phyloP scores from a whole-genome alignment of 1,284 basidiomycete genomes.

The Tremellales sp. region DNA sequence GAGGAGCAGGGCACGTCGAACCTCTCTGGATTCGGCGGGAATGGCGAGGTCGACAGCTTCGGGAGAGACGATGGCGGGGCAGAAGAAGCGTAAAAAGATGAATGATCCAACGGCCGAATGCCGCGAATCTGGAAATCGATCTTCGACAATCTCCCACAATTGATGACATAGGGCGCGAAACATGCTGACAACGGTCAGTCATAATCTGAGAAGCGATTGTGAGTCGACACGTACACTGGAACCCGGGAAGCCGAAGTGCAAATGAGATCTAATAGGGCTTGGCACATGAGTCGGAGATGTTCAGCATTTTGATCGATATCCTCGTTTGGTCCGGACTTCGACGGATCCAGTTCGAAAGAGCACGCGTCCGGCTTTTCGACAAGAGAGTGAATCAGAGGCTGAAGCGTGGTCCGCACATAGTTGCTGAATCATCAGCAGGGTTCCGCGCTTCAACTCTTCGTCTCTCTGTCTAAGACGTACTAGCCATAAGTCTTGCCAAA shows the following conservation, averaged over 20 bases:
- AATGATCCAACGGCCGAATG: constrained; percentile 85
- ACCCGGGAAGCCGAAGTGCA: constrained; percentile 65
- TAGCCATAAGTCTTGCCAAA: constrained; percentile 85
- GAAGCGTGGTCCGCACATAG: constrained; percentile 72
- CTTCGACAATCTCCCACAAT: constrained; percentile 73
- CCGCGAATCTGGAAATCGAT: constrained; percentile 75
- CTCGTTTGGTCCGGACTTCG: constrained; percentile 57
- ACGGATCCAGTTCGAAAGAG: constrained; percentile 74
- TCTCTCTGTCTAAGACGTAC: constrained; percentile 14
- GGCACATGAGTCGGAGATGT: constrained; percentile 68
- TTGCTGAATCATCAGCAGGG: constrained; percentile 45
- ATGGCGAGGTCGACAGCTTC: constrained; percentile 77
- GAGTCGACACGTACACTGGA: constrained; percentile 61
- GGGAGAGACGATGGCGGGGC: constrained; percentile 78
- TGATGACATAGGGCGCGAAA: constrained; percentile 83
- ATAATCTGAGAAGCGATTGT: background rate
- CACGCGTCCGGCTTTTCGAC: constrained; percentile 65
- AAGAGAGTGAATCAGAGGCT: constrained; percentile 72
- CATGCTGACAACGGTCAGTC: constrained; percentile 55
- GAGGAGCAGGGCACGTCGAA: constrained; percentile 73
- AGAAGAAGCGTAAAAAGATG: constrained; percentile 72
- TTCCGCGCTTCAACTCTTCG: background rate
- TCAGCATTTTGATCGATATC: constrained; percentile 65
- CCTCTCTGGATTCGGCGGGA: constrained; percentile 58
- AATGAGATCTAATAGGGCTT: constrained; percentile 71